phyloP scores from a whole-genome alignment of 2,329 filamentous ascomycete species.

The Scedosporium apiospermum region DNA sequence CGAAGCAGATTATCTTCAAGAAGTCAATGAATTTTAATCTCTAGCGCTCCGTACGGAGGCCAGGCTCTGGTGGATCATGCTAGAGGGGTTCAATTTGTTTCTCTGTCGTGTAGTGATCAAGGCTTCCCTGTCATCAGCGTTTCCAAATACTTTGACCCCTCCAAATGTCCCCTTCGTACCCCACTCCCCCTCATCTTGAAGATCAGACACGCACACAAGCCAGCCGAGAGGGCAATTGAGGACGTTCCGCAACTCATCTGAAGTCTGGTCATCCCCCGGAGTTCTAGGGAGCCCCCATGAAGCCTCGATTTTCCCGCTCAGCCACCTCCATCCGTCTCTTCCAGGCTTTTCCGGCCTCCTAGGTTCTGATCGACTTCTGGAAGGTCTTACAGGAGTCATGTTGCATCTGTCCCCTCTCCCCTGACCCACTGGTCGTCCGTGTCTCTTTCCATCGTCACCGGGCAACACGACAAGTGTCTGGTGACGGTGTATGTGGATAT shows the following conservation, averaged over 20 bases:
- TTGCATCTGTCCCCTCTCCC: neutral
- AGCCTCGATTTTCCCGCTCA: neutral
- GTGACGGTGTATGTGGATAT: neutral
- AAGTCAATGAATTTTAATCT: no score
- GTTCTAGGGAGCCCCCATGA: neutral
- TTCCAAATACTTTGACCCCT: neutral
- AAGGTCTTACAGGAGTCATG: neutral
- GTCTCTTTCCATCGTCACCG: no score
- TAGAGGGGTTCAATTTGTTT: no score
- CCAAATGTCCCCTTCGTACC: neutral
- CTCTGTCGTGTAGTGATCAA: no score
- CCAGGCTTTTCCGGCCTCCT: neutral
- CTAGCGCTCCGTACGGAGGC: no score
- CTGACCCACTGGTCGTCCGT: neutral
- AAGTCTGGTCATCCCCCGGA: neutral
- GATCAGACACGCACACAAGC: constrained; percentile 16
- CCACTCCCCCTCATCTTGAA: constrained; percentile 14
- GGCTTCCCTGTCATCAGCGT: neutral
- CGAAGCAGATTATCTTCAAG: no score
- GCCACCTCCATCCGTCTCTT: neutral
- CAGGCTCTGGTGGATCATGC: no score
- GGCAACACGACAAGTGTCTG: no score
- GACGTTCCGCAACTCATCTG: neutral
- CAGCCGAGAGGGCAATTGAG: constrained; percentile 1
- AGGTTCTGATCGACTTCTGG: constrained; percentile 1